Percentiles rank a stretch among this genome's conserved stretches.
These are phyloP conservation scores for Solanum phureja DNA, from an alignment of 257 asterid species.

Conservation along the genomic window DNA sequence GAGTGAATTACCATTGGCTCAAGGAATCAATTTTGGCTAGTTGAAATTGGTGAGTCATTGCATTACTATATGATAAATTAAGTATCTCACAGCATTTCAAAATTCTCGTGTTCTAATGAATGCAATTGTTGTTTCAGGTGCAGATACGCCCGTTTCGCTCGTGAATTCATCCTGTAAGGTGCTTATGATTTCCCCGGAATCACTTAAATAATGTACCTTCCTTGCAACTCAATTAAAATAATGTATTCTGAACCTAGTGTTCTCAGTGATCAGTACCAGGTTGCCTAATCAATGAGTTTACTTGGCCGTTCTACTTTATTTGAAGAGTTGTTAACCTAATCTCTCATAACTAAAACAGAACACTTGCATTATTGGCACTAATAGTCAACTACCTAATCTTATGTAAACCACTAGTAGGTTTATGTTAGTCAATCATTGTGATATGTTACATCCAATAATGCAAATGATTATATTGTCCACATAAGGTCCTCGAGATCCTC, in stretches of 20 bases:
- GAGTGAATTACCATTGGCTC: slow-evolving; percentile 71
- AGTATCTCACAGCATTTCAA: not conserved
- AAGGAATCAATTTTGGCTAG: slow-evolving; percentile 78
- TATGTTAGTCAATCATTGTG: not conserved
- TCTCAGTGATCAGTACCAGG: not conserved
- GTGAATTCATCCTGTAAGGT: not conserved
- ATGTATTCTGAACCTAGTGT: not conserved
- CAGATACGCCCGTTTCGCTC: not conserved
- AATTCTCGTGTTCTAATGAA: not conserved
- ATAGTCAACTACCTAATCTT: too few species aligned
- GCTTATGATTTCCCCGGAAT: not conserved
- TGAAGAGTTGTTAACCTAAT: slow-evolving; percentile 34
- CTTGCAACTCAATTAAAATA: not conserved
- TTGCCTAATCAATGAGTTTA: not conserved
- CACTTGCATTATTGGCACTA: too few species aligned
- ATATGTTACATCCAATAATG: not conserved
- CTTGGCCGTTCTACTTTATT: not conserved
- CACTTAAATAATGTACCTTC: not conserved
- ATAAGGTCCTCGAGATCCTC: not conserved
- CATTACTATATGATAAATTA: not conserved
- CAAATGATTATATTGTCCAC: not conserved
- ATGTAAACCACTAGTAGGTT: not conserved
- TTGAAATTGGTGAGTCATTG: not conserved
- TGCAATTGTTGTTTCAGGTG: not conserved
- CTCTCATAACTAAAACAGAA: not conserved